A percentile compares a stretch with the other conserved stretches of the same genome.
Conservation (phyloP, 2,329 filamentous ascomycete genomes). For the Aureobasidium sp. region DNA sequence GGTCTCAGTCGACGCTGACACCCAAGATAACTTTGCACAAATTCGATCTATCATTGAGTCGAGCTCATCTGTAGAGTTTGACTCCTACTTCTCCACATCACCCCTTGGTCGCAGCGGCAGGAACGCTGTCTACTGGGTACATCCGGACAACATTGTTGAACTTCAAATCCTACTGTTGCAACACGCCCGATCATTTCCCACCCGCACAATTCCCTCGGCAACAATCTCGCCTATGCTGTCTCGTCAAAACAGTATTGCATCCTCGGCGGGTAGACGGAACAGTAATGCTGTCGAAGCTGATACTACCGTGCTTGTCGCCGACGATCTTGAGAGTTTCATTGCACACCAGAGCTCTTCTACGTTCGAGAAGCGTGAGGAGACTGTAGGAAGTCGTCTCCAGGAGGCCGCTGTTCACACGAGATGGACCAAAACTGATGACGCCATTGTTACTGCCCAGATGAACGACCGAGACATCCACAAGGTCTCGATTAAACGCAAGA, state of each 20-base stretch:
- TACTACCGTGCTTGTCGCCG: slow-evolving; percentile 15
- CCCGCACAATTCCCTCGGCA: background rate
- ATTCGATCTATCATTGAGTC: slow-evolving; percentile 27
- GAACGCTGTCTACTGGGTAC: slow-evolving; percentile 48
- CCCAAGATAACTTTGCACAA: slow-evolving; percentile 12
- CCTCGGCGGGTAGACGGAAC: background rate
- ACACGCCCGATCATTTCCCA: slow-evolving; percentile 36
- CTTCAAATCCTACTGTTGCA: slow-evolving; percentile 47
- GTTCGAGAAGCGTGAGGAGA: slow-evolving; percentile 26
- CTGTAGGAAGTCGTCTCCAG: slow-evolving; percentile 25
- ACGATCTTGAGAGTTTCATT: slow-evolving; percentile 17
- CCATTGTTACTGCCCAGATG: slow-evolving; percentile 3
- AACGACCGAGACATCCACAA: background rate
- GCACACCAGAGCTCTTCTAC: slow-evolving; percentile 15
- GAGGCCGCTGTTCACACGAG: slow-evolving; percentile 30
- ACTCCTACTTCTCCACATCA: slow-evolving; percentile 41
- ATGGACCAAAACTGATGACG: slow-evolving; percentile 24
- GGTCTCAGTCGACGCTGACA: slow-evolving; percentile 12
- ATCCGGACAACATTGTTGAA: slow-evolving; percentile 48
- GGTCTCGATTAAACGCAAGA: slow-evolving; percentile 31
- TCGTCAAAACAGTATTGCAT: slow-evolving; percentile 7
- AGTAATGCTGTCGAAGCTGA: slow-evolving; percentile 9
- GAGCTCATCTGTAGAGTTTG: slow-evolving; percentile 41
- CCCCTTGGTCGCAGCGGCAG: slow-evolving; percentile 40
- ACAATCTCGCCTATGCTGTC: background rate